Evolutionary conservation across 768 basidiomycete genomes (phyloP).

Genomic region (Boletus eberwhitei): DNA sequence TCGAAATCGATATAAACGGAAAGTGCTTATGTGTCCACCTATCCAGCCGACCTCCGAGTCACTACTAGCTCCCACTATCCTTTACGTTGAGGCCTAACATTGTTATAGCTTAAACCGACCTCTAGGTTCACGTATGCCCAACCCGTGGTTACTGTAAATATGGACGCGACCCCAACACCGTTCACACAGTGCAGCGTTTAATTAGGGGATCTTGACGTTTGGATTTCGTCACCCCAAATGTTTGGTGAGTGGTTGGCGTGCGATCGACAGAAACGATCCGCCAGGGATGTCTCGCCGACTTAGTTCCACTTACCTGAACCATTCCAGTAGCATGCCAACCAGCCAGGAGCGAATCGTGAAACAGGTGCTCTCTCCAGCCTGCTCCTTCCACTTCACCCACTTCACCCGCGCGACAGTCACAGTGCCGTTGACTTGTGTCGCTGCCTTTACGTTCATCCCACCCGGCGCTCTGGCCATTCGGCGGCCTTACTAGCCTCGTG

Average conservation of each 20-base stretch:
- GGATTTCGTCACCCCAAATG: conserved; percentile 1
- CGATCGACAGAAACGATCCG: conserved; percentile 5
- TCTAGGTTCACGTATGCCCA: not conserved
- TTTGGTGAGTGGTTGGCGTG: conserved; percentile 1
- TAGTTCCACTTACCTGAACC: conserved; percentile 3
- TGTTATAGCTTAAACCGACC: not conserved
- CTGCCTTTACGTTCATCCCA: conserved; percentile 11
- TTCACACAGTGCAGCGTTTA: not conserved
- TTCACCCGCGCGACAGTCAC: not conserved
- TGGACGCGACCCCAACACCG: not conserved
- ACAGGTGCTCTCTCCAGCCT: not conserved
- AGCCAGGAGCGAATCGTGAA: conserved; percentile 3
- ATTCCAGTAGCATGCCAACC: conserved; percentile 5
- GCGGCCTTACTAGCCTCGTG: conserved; percentile 17
- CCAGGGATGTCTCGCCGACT: conserved; percentile 10
- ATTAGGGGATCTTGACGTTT: not conserved
- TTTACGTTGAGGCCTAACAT: not conserved
- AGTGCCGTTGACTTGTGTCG: not conserved
- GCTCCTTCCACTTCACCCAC: not conserved
- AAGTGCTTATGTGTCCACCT: not conserved
- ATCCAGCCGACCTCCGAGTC: not conserved
- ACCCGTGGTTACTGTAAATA: not conserved
- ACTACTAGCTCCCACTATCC: too few species aligned
- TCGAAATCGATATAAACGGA: not conserved
- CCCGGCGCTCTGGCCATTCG: not conserved